Evolutionary conservation across 176 grass and related monocot genomes (phyloP).

Genomic region (Cymbopogon citratus): DNA sequence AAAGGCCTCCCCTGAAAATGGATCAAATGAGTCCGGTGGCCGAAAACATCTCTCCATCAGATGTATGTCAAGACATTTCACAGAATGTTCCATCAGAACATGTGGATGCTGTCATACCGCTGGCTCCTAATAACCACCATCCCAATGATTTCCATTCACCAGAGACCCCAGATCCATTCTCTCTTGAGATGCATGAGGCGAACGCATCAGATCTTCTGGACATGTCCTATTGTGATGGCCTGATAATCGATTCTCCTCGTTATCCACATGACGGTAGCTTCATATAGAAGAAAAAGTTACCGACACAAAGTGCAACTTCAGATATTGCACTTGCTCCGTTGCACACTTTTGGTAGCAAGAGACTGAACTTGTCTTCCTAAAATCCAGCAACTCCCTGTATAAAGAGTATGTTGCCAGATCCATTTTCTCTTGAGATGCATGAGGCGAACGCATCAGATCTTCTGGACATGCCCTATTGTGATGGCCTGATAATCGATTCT

Average conservation of each 20-base stretch:
- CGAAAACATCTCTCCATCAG: background rate
- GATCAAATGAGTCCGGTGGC: constrained; percentile 12
- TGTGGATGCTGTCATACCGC: background rate
- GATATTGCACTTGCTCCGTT: background rate
- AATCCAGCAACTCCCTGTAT: constrained; percentile 11
- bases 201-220: constrained; percentile 32
- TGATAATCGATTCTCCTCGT: constrained; percentile 39
- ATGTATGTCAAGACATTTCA: constrained; percentile 21
- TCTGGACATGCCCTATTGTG: constrained; percentile 43
- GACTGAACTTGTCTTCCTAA: background rate
- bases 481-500: constrained; percentile 40
- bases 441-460: constrained; percentile 14
- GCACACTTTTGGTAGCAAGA: background rate
- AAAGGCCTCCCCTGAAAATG: constrained; percentile 6
- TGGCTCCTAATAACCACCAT: constrained; percentile 8
- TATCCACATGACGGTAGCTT: constrained; percentile 16
- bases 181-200: background rate
- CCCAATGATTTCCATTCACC: constrained; percentile 11
- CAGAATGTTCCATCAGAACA: constrained; percentile 17
- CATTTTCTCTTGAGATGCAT: constrained; percentile 4
- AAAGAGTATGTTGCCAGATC: background rate
- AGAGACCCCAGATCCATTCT: constrained; percentile 6
- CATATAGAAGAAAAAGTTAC: background rate
- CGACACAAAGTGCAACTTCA: background rate
- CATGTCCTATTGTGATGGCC: constrained; percentile 42